Evolutionary conservation across 495 filamentous ascomycete species (phyloP).

Genomic region (Podospora didyma): DNA sequence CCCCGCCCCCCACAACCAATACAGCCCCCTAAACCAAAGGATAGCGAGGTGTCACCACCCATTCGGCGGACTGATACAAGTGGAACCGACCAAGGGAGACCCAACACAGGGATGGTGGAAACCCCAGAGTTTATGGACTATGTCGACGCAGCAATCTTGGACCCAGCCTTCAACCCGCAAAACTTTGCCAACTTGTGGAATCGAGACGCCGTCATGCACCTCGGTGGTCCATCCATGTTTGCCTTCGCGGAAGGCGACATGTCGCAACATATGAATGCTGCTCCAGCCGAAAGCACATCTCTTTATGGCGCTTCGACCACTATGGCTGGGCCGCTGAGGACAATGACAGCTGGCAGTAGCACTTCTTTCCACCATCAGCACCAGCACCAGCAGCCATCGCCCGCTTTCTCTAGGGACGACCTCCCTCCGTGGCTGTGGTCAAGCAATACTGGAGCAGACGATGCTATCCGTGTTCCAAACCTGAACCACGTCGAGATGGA

Average conservation of each 20-base stretch:
- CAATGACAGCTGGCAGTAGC: constrained; percentile 3
- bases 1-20: constrained; percentile 7
- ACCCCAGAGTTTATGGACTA: not conserved
- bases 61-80: not conserved
- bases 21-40: not conserved
- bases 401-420: constrained; percentile 16
- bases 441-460: constrained; percentile 11
- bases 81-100: not conserved
- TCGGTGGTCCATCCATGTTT: not conserved
- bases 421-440: constrained; percentile 45
- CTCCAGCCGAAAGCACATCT: not conserved
- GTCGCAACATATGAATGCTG: too few species aligned
- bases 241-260: not conserved
- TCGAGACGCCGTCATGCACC: not conserved
- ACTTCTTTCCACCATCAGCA: constrained; percentile 6
- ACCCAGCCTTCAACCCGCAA: not conserved
- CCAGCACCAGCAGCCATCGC: not conserved
- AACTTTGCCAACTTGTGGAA: not conserved
- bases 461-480: constrained; percentile 16
- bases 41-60: not conserved
- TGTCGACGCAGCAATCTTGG: not conserved
- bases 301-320: not conserved
- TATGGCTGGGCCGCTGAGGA: not conserved
- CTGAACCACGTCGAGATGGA: constrained; percentile 33
- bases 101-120: not conserved